Conservation (phyloP, 2,329 filamentous ascomycete species). For the Penicillium capsulatum region DNA sequence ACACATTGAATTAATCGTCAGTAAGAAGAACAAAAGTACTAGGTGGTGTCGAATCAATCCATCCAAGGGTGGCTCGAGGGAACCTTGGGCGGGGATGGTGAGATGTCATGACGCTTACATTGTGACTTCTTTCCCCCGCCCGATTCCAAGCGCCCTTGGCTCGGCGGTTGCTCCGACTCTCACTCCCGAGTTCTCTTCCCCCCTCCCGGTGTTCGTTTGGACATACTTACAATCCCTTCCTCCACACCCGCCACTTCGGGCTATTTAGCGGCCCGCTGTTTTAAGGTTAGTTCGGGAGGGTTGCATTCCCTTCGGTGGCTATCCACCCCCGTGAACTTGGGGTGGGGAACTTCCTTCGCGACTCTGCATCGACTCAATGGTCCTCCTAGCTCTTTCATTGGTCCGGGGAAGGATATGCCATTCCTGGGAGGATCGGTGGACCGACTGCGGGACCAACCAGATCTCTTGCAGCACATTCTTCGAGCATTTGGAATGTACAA, state of each 20-base stretch:
- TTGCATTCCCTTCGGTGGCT: constrained; percentile 38
- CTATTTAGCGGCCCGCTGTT: constrained; percentile 27
- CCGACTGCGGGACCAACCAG: constrained; percentile 18
- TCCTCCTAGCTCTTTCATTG: constrained; percentile 22
- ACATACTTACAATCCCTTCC: constrained; percentile 7
- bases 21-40: neutral
- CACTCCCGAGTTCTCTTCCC: constrained; percentile 4
- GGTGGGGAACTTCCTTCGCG: constrained; percentile 20
- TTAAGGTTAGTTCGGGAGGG: constrained; percentile 31
- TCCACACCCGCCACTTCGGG: constrained; percentile 22
- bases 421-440: constrained; percentile 23
- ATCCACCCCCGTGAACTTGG: constrained; percentile 19
- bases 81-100: constrained; percentile 16
- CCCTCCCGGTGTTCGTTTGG: constrained; percentile 17
- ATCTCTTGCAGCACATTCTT: constrained; percentile 31
- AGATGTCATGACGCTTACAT: constrained; percentile 37
- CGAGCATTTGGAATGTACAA: constrained; percentile 32
- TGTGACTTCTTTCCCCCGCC: constrained; percentile 1
- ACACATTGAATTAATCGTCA: constrained; percentile 7
- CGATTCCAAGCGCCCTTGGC: constrained; percentile 1
- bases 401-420: constrained; percentile 18
- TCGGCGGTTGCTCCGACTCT: constrained; percentile 15
- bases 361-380: constrained; percentile 22
- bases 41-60: constrained; percentile 6
- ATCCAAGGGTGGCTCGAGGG: constrained; percentile 15